Conservation (phyloP, 306 rosid species). For the Gleditsia sinensis region DNA sequence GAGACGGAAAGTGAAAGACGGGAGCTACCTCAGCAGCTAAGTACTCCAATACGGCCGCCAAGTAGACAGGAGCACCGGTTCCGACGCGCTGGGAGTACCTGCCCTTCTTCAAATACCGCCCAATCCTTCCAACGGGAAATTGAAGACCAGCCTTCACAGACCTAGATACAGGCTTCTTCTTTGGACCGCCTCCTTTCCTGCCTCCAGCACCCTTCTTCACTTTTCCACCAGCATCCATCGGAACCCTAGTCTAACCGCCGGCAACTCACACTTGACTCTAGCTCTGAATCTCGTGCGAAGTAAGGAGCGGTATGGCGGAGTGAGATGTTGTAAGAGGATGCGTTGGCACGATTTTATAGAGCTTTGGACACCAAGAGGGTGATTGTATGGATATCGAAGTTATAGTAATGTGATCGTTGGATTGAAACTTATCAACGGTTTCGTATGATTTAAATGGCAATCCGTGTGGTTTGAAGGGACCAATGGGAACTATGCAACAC, state of each 20-base stretch:
- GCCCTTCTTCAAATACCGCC: slow-evolving; percentile 63
- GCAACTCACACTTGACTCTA: not conserved
- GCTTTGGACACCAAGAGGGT: not conserved
- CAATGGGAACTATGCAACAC: slow-evolving; percentile 35
- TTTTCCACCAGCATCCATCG: slow-evolving; percentile 58
- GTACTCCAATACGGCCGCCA: slow-evolving; percentile 73
- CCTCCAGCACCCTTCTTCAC: slow-evolving; percentile 59
- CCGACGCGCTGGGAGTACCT: slow-evolving; percentile 67
- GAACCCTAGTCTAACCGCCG: not conserved
- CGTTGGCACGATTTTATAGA: slow-evolving; percentile 29
- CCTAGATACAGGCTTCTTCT: slow-evolving; percentile 64
- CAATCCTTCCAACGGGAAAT: slow-evolving; percentile 74
- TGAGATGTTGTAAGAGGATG: not conserved
- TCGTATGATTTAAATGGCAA: not conserved
- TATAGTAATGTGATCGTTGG: slow-evolving; percentile 33
- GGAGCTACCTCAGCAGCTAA: slow-evolving; percentile 66
- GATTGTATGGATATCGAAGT: not conserved
- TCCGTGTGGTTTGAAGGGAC: slow-evolving; percentile 44
- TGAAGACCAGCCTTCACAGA: slow-evolving; percentile 73
- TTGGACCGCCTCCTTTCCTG: slow-evolving; percentile 51
- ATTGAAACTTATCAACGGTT: slow-evolving; percentile 49
- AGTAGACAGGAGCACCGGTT: slow-evolving; percentile 63
- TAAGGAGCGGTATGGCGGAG: not conserved
- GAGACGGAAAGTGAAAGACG: not conserved
- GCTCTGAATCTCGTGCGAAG: too few relatives aligned